A percentile compares a stretch with the other conserved stretches of the same genome.
These are phyloP conservation scores for Lyophyllum decastes DNA, from an alignment of 768 basidiomycete genomes.

Conservation along the genomic window DNA sequence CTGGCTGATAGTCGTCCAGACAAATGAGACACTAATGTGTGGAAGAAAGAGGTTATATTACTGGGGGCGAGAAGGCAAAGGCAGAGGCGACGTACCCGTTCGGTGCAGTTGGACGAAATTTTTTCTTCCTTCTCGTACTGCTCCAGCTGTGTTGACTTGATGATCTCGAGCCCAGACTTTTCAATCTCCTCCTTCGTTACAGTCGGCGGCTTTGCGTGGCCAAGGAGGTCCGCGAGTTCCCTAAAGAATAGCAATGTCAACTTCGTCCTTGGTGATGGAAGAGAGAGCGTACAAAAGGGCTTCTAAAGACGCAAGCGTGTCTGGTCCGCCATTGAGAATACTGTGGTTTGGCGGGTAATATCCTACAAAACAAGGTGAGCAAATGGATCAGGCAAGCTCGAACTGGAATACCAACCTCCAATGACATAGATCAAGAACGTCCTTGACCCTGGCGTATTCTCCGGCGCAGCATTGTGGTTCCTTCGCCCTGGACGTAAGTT, in stretches of 20 bases:
- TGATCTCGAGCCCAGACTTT: constrained; percentile 76
- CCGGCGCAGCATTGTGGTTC: constrained; percentile 9
- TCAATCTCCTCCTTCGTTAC: constrained; percentile 85
- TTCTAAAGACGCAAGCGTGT: constrained; percentile 77
- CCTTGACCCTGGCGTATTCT: constrained; percentile 44
- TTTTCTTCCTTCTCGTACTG: constrained; percentile 62
- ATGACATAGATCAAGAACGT: constrained; percentile 93
- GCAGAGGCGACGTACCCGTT: constrained; percentile 55
- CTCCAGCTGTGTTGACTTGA: constrained; percentile 56
- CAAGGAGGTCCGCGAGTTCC: constrained; percentile 83
- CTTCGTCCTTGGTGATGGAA: constrained; percentile 13
- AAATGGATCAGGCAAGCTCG: constrained; percentile 6
- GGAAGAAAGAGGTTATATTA: not conserved
- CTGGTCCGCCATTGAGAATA: constrained; percentile 76
- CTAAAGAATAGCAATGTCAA: constrained; percentile 30
- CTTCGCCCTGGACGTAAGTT: constrained; percentile 48
- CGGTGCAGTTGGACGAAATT: constrained; percentile 76
- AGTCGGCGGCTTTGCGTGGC: constrained; percentile 81
- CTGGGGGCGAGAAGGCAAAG: not conserved
- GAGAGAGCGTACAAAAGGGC: constrained; percentile 60
- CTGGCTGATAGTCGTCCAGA: constrained; percentile 78
- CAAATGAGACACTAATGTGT: constrained; percentile 79
- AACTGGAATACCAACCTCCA: constrained; percentile 50
- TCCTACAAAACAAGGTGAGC: constrained; percentile 44
- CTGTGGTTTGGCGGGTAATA: constrained; percentile 91